A percentile compares a stretch with the other conserved stretches of the same genome.
These are phyloP conservation scores for Pleurotus ostreatus DNA, from an alignment of 768 basidiomycete genomes.

Conservation along the genomic window DNA sequence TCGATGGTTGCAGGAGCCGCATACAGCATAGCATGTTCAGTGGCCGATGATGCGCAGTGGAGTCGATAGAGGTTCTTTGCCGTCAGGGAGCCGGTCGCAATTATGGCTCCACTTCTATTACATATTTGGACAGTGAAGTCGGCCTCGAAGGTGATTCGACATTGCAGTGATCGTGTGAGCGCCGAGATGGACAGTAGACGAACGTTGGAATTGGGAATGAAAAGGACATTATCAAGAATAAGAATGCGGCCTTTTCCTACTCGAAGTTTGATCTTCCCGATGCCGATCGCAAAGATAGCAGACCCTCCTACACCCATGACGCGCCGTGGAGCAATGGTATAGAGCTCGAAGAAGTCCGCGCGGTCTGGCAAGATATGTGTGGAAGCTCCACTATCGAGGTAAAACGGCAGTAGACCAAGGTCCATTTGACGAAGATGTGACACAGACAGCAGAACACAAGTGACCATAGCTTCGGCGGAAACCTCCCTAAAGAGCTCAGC, in stretches of 20 bases:
- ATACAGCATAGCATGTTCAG: conserved; percentile 6
- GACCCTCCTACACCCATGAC: conserved; percentile 15
- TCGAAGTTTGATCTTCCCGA: conserved; percentile 13
- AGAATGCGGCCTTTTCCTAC: conserved; percentile 11
- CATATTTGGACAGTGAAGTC: neutral
- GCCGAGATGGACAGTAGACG: conserved; percentile 17
- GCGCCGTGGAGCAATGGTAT: conserved; percentile 5
- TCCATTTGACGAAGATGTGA: neutral
- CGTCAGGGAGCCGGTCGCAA: conserved; percentile 8
- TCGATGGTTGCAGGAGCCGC: conserved; percentile 5
- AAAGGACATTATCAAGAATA: conserved; percentile 11
- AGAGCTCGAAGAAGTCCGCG: conserved; percentile 11
- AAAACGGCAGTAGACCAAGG: neutral
- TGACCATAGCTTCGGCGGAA: neutral
- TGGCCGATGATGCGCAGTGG: neutral
- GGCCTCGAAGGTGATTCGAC: conserved; percentile 4
- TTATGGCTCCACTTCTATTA: neutral
- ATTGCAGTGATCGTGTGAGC: neutral
- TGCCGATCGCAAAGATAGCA: conserved; percentile 12
- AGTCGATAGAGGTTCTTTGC: conserved; percentile 8
- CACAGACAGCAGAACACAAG: neutral
- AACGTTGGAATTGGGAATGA: conserved; percentile 13
- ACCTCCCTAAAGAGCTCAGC: neutral
- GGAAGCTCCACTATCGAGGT: conserved; percentile 10
- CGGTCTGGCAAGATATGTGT: conserved; percentile 12